Conservation (phyloP, 768 basidiomycete species). For the Myochromella boudieri region DNA sequence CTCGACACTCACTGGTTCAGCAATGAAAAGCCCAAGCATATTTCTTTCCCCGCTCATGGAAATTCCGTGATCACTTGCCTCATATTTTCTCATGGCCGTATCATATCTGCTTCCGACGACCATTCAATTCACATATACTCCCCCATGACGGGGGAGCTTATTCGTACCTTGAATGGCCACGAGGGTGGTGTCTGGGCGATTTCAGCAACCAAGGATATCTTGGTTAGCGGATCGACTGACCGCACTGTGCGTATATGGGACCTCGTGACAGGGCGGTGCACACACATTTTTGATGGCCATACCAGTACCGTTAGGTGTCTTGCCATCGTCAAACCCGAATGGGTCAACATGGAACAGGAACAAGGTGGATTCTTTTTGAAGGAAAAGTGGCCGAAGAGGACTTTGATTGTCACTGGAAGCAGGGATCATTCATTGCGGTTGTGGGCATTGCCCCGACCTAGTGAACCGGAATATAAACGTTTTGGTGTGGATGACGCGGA, state of each 20-base stretch:
- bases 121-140: constrained; percentile 95
- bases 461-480: constrained; percentile 74
- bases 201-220: constrained; percentile 79
- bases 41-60: constrained; percentile 86
- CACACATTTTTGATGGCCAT: constrained; percentile 94
- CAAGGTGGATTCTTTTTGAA: constrained; percentile 56
- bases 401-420: constrained; percentile 74
- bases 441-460: constrained; percentile 53
- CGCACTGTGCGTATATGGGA: constrained; percentile 94
- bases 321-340: constrained; percentile 92
- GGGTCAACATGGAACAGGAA: constrained; percentile 72
- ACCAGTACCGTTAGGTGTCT: constrained; percentile 95
- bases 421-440: constrained; percentile 68
- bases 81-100: constrained; percentile 89
- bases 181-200: constrained; percentile 97
- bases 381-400: constrained; percentile 70
- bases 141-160: constrained; percentile 73
- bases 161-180: constrained; percentile 81
- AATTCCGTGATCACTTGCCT: constrained; percentile 93
- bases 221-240: constrained; percentile 92
- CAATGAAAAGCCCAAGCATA: constrained; percentile 68
- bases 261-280: constrained; percentile 73
- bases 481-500: constrained; percentile 62
- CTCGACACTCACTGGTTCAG: constrained; percentile 79
- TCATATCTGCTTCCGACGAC: constrained; percentile 96